A percentile compares a stretch with the other conserved stretches of the same genome.
phyloP scores from a whole-genome alignment of 1,284 basidiomycete species.

The Apiotrichum sp. region DNA sequence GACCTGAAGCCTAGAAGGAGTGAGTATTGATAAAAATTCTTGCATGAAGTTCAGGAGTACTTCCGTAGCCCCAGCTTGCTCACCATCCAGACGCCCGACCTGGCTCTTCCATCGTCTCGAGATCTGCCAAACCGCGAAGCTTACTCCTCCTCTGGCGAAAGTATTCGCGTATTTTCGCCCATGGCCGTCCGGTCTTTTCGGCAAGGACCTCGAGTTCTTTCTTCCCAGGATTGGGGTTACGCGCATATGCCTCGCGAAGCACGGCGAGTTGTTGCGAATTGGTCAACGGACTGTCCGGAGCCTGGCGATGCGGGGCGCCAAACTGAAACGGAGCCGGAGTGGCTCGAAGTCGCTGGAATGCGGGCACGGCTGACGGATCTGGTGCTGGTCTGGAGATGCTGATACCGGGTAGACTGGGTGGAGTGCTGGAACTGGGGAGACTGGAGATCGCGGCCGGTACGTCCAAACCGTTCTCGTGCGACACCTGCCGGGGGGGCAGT shows the following conservation, averaged over 20 bases:
- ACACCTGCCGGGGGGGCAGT: not conserved
- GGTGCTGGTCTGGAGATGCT: not conserved
- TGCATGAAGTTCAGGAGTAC: too few relatives aligned
- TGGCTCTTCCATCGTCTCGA: slow-evolving; percentile 41
- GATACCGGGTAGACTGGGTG: too few relatives aligned
- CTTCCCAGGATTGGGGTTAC: slow-evolving; percentile 39
- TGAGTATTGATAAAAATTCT: not conserved
- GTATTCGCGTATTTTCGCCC: slow-evolving; percentile 42
- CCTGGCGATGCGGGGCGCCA: slow-evolving; percentile 13
- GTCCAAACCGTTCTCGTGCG: not conserved
- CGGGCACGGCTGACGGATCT: too few relatives aligned
- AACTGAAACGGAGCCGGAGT: slow-evolving; percentile 14
- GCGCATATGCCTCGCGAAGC: slow-evolving; percentile 33
- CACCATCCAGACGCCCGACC: slow-evolving; percentile 40
- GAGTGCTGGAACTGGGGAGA: too few relatives aligned
- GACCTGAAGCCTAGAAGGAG: slow-evolving; percentile 31
- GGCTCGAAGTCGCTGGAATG: too few relatives aligned
- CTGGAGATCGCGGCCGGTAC: too few relatives aligned
- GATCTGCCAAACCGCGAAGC: slow-evolving; percentile 33
- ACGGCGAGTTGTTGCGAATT: slow-evolving; percentile 34
- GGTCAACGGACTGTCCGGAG: slow-evolving; percentile 13
- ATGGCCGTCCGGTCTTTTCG: slow-evolving; percentile 34
- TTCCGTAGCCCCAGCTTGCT: slow-evolving; percentile 3
- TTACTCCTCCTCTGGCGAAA: slow-evolving; percentile 43
- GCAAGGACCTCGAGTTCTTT: slow-evolving; percentile 32